Conservation (phyloP, 768 basidiomycete genomes). For the Termitomyces sp. region DNA sequence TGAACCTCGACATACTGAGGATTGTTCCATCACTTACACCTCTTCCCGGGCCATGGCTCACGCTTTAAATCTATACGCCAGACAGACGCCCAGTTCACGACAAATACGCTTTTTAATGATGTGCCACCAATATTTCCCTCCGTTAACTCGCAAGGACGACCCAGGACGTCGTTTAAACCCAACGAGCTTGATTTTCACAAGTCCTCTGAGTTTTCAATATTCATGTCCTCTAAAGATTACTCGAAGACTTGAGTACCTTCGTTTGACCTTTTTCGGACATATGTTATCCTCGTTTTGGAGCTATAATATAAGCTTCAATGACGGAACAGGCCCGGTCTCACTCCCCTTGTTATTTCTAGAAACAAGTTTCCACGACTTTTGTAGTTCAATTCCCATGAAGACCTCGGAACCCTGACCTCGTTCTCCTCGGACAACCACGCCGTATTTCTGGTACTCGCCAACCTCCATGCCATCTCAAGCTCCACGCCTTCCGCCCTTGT, state of each 20-base stretch:
- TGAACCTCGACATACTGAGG: not conserved
- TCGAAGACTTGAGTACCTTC: not conserved
- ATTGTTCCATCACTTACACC: not conserved
- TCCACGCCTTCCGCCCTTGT: not conserved
- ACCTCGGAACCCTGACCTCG: slow-evolving; percentile 1
- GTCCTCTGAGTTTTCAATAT: not conserved
- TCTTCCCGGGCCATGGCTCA: not conserved
- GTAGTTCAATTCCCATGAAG: not conserved
- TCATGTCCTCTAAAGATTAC: not conserved
- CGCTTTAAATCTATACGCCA: not conserved
- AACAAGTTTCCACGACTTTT: not conserved
- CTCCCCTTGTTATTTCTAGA: not conserved
- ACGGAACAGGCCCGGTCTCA: not conserved
- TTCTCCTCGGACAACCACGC: slow-evolving; percentile 2
- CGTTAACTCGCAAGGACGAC: not conserved
- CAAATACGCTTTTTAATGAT: not conserved
- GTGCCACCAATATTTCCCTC: not conserved
- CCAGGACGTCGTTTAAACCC: not conserved
- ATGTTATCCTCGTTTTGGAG: not conserved
- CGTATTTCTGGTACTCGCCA: not conserved
- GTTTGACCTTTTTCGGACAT: not conserved
- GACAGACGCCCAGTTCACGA: not conserved
- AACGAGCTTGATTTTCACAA: not conserved
- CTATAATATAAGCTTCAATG: not conserved
- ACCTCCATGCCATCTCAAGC: not conserved